Conservation (phyloP, 257 asterid species). For the Dorcoceras hygrometricum region DNA sequence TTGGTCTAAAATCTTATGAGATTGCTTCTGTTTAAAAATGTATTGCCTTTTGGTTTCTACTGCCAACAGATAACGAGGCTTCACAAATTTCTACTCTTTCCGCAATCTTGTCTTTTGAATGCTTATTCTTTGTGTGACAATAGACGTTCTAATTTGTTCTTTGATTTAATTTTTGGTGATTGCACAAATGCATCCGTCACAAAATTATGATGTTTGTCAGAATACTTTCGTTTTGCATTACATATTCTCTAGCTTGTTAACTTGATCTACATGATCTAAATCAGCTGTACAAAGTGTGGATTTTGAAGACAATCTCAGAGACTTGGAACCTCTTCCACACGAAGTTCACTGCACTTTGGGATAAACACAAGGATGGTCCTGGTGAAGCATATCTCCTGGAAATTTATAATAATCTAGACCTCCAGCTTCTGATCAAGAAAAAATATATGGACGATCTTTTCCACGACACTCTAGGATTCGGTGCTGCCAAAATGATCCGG, state of each 20-base stretch:
- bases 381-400: conserved; percentile 96
- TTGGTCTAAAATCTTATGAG: neutral
- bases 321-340: conserved; percentile 82
- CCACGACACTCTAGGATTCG: conserved; percentile 88
- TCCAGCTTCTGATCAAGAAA: conserved; percentile 50
- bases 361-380: conserved; percentile 78
- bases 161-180: neutral
- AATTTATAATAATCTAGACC: conserved; percentile 65
- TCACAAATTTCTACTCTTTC: too few relatives aligned
- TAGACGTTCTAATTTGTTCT: neutral
- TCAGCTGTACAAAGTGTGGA: conserved; percentile 79
- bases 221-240: neutral
- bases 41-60: too few relatives aligned
- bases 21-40: too few relatives aligned
- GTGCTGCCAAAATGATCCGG: conserved; percentile 98
- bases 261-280: neutral
- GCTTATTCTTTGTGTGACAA: neutral
- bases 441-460: conserved; percentile 73
- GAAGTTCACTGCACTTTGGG: conserved; percentile 87
- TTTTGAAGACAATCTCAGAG: conserved; percentile 69
- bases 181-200: neutral
- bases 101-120: neutral
- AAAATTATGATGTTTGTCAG: neutral
- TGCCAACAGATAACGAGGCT: too few relatives aligned
- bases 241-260: neutral